Evolutionary conservation across 108 stramenopile species (phyloP).

Genomic region (Stephanodiscus triporus): DNA sequence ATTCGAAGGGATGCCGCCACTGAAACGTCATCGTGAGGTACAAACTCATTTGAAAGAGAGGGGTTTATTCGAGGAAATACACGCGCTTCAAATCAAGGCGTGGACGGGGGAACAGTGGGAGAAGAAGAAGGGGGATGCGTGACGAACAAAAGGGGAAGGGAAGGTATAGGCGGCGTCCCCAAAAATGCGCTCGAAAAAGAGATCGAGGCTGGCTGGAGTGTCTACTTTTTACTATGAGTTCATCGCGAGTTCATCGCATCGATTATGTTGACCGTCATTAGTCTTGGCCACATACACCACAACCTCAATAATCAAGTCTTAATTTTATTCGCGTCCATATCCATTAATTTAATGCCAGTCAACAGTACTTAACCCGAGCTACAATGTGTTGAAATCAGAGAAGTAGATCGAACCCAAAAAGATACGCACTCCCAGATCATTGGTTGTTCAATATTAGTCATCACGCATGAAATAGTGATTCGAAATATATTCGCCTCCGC

Average conservation of each 20-base stretch:
- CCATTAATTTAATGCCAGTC: not conserved
- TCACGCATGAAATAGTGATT: not conserved
- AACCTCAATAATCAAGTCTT: not conserved
- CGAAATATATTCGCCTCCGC: not conserved
- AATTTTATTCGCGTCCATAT: not conserved
- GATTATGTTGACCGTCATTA: not conserved
- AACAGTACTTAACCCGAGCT: too few relatives aligned
- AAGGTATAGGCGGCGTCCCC: too few relatives aligned
- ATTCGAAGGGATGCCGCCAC: constrained; percentile 59
- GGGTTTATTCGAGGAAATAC: constrained; percentile 66
- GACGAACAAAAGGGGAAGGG: not conserved
- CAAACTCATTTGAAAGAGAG: constrained; percentile 64
- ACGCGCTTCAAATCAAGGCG: constrained; percentile 79
- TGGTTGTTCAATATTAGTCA: not conserved
- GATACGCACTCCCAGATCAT: not conserved
- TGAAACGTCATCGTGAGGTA: constrained; percentile 79
- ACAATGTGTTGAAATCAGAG: too few relatives aligned
- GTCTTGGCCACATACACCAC: too few relatives aligned
- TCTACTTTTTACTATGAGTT: not conserved
- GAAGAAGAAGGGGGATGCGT: constrained; percentile 43
- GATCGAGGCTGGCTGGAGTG: too few relatives aligned
- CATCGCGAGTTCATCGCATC: not conserved
- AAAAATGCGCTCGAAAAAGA: too few relatives aligned
- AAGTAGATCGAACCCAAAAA: too few relatives aligned
- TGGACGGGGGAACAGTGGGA: constrained; percentile 84